phyloP scores from a whole-genome alignment of 2,329 filamentous ascomycete species.

The Mollisia scopiformis region DNA sequence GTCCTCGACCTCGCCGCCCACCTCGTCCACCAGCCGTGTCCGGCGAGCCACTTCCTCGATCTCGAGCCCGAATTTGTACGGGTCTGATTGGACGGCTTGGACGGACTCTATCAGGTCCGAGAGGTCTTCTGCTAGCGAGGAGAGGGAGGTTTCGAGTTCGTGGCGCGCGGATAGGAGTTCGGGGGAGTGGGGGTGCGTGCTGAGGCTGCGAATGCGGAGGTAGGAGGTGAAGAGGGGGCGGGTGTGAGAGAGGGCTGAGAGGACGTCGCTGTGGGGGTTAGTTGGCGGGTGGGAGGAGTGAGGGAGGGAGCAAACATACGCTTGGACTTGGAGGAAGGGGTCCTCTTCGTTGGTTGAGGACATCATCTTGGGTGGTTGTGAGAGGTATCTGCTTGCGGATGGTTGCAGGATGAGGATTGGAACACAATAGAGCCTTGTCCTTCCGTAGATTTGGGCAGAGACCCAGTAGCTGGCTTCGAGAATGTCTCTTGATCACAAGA shows the following conservation, averaged over 20 bases:
- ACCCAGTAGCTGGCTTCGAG: background rate
- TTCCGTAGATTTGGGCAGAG: background rate
- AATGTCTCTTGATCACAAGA: background rate
- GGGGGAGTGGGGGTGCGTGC: conserved; percentile 68
- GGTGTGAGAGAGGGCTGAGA: conserved; percentile 77
- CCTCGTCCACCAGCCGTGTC: conserved; percentile 81
- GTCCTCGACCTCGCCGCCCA: conserved; percentile 84
- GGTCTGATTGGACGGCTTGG: conserved; percentile 83
- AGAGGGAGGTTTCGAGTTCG: conserved; percentile 69
- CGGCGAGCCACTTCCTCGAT: conserved; percentile 80
- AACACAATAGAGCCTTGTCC: background rate
- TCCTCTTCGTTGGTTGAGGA: conserved; percentile 69
- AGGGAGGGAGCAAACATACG: conserved; percentile 48
- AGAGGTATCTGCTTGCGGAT: background rate
- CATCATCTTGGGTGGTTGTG: conserved; percentile 55
- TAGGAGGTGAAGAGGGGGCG: conserved; percentile 93
- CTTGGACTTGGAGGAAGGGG: conserved; percentile 73
- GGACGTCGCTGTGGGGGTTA: conserved; percentile 71
- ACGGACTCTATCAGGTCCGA: conserved; percentile 87
- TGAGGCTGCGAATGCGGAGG: conserved; percentile 89
- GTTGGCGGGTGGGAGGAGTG: conserved; percentile 5
- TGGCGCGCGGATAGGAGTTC: conserved; percentile 80
- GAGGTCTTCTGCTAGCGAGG: conserved; percentile 78
- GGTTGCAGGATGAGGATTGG: background rate
- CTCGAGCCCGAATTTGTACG: conserved; percentile 84